These are phyloP conservation scores for Beauveria medogensis DNA, from an alignment of 2,329 filamentous ascomycete genomes.

Conservation along the genomic window DNA sequence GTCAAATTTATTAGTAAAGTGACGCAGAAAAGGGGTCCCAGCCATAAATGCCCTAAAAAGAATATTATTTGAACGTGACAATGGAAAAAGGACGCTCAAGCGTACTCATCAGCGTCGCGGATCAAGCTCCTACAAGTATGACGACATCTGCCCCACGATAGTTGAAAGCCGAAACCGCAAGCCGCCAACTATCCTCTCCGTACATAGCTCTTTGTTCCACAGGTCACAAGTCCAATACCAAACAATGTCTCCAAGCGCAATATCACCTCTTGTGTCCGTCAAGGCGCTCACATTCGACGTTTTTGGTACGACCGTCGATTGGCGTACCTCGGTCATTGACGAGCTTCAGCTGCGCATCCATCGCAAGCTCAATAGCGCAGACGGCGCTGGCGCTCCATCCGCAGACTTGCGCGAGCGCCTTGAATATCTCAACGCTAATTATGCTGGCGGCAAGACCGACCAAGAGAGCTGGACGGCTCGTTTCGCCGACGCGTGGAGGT, in stretches of 20 bases:
- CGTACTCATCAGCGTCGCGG: not conserved
- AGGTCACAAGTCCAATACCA: not conserved
- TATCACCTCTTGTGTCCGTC: conserved; percentile 25
- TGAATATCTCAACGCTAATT: conserved; percentile 40
- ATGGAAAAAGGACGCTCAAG: not conserved
- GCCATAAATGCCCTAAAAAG: too few relatives aligned
- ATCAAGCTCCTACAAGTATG: not conserved
- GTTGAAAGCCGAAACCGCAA: not conserved
- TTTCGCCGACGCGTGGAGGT: conserved; percentile 65
- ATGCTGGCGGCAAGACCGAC: conserved; percentile 41
- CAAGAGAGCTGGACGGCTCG: not conserved
- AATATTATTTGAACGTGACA: not conserved
- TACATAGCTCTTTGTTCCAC: not conserved
- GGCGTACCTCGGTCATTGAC: conserved; percentile 58
- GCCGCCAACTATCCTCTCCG: not conserved
- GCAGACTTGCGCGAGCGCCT: conserved; percentile 39
- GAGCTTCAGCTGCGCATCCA: conserved; percentile 46
- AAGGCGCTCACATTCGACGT: conserved; percentile 66
- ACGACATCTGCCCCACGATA: not conserved
- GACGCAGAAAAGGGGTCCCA: too few relatives aligned
- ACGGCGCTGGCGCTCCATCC: conserved; percentile 31
- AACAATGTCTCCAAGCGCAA: conserved; percentile 20
- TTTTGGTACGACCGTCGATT: conserved; percentile 75
- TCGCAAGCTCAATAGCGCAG: conserved; percentile 41
- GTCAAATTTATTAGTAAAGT: too few relatives aligned